A percentile compares a stretch with the other conserved stretches of the same genome.
phyloP scores from a whole-genome alignment of 2,329 filamentous ascomycete species.

The Diplodia sapinea region DNA sequence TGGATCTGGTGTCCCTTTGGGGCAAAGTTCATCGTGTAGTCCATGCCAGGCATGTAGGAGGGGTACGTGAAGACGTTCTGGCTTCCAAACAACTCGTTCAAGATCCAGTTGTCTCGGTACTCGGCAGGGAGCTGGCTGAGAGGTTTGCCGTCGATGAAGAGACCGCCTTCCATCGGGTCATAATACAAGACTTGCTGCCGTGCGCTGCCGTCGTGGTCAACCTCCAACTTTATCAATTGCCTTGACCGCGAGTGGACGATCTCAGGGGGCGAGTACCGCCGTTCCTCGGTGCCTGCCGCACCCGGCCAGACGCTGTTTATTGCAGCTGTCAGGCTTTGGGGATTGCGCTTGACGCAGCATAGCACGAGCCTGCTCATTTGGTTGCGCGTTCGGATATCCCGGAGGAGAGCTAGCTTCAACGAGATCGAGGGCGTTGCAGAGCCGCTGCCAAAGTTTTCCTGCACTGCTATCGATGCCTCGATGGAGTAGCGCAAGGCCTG shows the following conservation, averaged over 20 bases:
- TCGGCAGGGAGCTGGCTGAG: constrained; percentile 61
- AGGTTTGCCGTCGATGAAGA: constrained; percentile 57
- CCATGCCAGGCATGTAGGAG: constrained; percentile 61
- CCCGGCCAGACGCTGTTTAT: constrained; percentile 54
- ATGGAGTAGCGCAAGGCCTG: constrained; percentile 42
- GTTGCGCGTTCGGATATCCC: constrained; percentile 55
- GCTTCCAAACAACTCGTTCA: constrained; percentile 61
- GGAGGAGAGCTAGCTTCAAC: constrained; percentile 51
- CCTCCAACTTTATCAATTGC: neutral
- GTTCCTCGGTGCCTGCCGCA: constrained; percentile 34
- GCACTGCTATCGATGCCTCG: constrained; percentile 52
- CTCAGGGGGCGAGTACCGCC: constrained; percentile 35
- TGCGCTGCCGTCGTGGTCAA: constrained; percentile 29
- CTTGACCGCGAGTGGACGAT: constrained; percentile 34
- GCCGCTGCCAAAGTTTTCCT: constrained; percentile 54
- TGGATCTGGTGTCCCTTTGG: constrained; percentile 57
- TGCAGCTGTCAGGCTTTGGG: constrained; percentile 42
- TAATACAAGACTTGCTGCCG: constrained; percentile 49
- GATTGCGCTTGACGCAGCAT: constrained; percentile 43
- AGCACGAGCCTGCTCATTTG: constrained; percentile 46
- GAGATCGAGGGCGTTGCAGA: constrained; percentile 43
- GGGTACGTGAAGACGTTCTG: constrained; percentile 60
- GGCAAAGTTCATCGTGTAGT: constrained; percentile 52
- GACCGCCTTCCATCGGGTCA: constrained; percentile 55
- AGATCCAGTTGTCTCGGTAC: constrained; percentile 51